Conservation (phyloP, 352 stramenopile genomes). For the Globisporangium abappressorium region DNA sequence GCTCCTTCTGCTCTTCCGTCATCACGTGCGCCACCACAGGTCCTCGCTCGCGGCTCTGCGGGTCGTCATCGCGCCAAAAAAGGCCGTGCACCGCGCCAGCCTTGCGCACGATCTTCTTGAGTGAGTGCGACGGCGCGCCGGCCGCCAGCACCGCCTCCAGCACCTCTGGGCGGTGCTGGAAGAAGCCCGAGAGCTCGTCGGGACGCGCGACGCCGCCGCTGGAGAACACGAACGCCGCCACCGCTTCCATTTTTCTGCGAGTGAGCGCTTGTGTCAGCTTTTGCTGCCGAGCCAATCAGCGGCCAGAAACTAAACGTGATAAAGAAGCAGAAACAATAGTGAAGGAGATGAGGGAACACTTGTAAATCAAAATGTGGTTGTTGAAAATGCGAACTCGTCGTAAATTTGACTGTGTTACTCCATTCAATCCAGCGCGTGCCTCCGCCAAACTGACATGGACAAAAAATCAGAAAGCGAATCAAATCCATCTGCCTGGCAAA, state of each 20-base stretch:
- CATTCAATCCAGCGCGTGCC: too few relatives aligned
- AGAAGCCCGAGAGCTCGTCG: constrained; percentile 24
- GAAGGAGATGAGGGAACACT: not conserved
- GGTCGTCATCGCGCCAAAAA: constrained; percentile 8
- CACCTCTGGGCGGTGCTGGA: not conserved
- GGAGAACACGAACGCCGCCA: constrained; percentile 15
- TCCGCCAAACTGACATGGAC: not conserved
- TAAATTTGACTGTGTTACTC: too few relatives aligned
- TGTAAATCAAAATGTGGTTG: not conserved
- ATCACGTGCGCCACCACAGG: constrained; percentile 2
- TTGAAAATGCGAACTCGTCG: not conserved
- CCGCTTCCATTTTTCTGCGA: constrained; percentile 6
- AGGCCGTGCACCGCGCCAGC: constrained; percentile 5
- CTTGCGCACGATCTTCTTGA: constrained; percentile 13
- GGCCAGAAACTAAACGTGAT: too few relatives aligned
- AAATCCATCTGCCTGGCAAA: not conserved
- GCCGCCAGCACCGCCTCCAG: not conserved
- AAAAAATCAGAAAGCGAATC: not conserved
- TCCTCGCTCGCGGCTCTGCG: constrained; percentile 2
- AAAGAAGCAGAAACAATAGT: not conserved
- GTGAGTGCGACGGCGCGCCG: not conserved
- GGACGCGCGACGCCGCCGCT: constrained; percentile 14
- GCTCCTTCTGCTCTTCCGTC: not conserved
- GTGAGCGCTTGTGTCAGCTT: not conserved
- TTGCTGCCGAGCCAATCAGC: not conserved